Evolutionary conservation across 176 grass and related monocot genomes (phyloP), one percentile per base, ranked within the genome.

Genomic region (Phragmites australis): DNA sequence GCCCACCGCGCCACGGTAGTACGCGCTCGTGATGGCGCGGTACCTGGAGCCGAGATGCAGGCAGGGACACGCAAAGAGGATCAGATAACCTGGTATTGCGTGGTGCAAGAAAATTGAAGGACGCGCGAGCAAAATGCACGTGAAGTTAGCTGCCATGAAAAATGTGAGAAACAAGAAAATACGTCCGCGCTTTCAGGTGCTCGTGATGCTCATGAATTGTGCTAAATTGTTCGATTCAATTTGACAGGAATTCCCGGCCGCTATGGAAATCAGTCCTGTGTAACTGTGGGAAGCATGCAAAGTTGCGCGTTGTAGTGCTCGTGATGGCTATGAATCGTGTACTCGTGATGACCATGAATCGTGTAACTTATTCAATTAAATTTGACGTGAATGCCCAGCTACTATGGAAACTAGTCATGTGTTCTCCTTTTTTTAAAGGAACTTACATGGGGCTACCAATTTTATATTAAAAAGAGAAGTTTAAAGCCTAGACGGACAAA

Each of bases 11-110:
- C 90, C 90, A 25, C 90, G 86, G 79, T 89, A 92, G 83, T 92
- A 92, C 0, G 90, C 86, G 69, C 90, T 92, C 54, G 90, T 92
- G 90, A 92, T 92, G 57, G 90, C 90, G 23, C 90, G 78, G 83
- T 89, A 92, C 79, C 90, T 89, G 46, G 5, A 34, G 72, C 2
- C 3, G 29, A 18, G 15, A 2, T 2, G 22, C 8, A 25, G 9
- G 54, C 47, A 17, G 30, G 14, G 57, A 26, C 49, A 27, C 5
- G 56, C 53, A 46, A 16, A 61, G 31, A 74, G 7, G 49, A 25
- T 54, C 9, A 72, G 48, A 46, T 14, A 43, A n/a, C 37, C 37
- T 23, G 64, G 37, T 6, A 16, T 6, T 22, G 68, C 8, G 15
- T 3, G 45, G 26, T 43, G 64, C 19, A 8, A 18, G 32, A 5